A percentile compares a stretch with the other conserved stretches of the same genome.
Conservation (phyloP, 225 moss, liverwort and hornwort species). For the Thuidium tamariscinum region DNA sequence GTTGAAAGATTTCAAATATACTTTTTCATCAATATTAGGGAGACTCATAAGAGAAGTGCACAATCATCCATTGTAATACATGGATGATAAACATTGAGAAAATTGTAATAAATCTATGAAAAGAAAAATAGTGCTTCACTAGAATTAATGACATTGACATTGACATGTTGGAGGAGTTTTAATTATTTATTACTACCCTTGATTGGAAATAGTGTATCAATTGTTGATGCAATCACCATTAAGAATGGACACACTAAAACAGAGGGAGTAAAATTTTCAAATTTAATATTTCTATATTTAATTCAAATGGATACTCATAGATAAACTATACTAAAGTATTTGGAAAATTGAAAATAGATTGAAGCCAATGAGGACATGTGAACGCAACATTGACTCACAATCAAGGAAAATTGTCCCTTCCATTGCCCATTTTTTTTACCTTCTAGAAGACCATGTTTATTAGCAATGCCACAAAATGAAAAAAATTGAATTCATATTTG, state of each 20-base stretch:
- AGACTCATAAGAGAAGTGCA: fast-evolving
- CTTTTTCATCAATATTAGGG: not conserved
- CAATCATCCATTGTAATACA: not conserved
- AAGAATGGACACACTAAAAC: not conserved
- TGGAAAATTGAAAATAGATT: not conserved
- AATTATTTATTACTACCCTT: not conserved
- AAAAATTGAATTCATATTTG: not conserved
- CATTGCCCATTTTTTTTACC: fast-evolving
- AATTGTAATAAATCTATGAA: not conserved
- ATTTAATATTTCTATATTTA: no score
- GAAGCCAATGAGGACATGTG: fast-evolving
- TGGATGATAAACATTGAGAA: not conserved
- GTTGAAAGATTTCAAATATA: not conserved
- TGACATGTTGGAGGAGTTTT: not conserved
- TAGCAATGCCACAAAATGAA: fast-evolving
- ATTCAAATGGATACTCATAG: not conserved
- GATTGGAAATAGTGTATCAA: not conserved
- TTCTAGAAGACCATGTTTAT: fast-evolving
- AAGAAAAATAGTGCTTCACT: not conserved
- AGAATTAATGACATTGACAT: not conserved
- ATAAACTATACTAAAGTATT: fast-evolving
- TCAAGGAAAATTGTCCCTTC: fast-evolving
- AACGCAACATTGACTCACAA: fast-evolving
- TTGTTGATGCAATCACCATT: not conserved
- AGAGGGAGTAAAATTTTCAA: not conserved